These are phyloP conservation scores for Angomonas ambiguus DNA, from an alignment of 208 protist species.

Conservation along the genomic window DNA sequence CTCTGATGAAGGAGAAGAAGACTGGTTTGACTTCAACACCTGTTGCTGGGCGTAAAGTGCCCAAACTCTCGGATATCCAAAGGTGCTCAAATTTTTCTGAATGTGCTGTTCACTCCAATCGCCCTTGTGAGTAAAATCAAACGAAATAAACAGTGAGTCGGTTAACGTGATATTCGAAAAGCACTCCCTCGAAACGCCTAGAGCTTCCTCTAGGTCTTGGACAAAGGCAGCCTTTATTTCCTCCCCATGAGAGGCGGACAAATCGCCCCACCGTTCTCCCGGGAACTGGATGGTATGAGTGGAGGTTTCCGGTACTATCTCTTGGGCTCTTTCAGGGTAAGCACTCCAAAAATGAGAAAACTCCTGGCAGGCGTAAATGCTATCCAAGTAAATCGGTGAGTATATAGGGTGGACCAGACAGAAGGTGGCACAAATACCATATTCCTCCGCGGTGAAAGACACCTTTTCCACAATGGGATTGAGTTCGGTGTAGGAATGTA, in stretches of 20 bases:
- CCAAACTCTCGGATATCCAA: constrained; percentile 16
- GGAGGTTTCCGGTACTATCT: not conserved
- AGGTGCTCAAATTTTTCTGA: constrained; percentile 13
- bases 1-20: no score
- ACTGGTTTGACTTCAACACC: no score
- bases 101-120: constrained; percentile 13
- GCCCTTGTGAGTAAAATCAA: constrained; percentile 27
- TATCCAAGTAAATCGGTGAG: not conserved
- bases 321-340: not conserved
- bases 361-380: not conserved
- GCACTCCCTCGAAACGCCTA: constrained; percentile 7
- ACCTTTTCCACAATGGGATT: not conserved
- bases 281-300: constrained; percentile 7
- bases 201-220: constrained; percentile 19
- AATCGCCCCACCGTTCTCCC: constrained; percentile 9
- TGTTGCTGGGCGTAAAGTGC: constrained; percentile 11
- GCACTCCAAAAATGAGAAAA: not conserved
- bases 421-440: not conserved
- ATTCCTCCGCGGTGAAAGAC: not conserved
- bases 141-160: constrained; percentile 14
- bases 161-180: constrained; percentile 15
- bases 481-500: not conserved
- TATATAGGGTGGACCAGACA: not conserved
- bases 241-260: not conserved
- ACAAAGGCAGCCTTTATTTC: constrained; percentile 11